A percentile compares a stretch with the other conserved stretches of the same genome.
phyloP scores from a whole-genome alignment of 768 basidiomycete species.

The Pisolithus tinctorius region DNA sequence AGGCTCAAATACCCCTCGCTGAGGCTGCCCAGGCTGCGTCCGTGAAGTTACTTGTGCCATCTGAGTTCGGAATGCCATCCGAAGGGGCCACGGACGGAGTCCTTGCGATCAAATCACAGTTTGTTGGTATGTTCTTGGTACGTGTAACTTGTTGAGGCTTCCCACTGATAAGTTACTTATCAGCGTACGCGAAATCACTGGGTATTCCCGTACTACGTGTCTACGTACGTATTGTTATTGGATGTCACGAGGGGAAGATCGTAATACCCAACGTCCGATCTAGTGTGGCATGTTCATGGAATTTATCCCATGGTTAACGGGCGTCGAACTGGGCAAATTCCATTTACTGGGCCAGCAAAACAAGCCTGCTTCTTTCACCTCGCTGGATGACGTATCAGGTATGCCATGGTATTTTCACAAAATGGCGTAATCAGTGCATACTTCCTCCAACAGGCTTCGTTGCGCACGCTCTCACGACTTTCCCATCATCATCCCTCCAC shows the following conservation, averaged over 20 bases:
- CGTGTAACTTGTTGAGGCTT: background rate
- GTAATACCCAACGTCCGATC: background rate
- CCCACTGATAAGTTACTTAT: background rate
- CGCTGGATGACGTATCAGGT: slow-evolving; percentile 30
- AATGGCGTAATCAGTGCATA: background rate
- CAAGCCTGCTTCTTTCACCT: slow-evolving; percentile 23
- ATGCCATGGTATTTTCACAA: slow-evolving; percentile 7
- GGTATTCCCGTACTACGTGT: slow-evolving; percentile 26
- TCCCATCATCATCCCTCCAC: slow-evolving; percentile 19
- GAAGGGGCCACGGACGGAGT: slow-evolving; percentile 24
- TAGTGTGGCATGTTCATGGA: slow-evolving; percentile 31
- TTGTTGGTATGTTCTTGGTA: slow-evolving; percentile 19
- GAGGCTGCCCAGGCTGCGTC: slow-evolving; percentile 31
- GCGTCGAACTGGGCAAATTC: slow-evolving; percentile 23
- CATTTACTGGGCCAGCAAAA: slow-evolving; percentile 28
- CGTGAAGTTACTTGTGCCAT: slow-evolving; percentile 34
- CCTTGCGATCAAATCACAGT: slow-evolving; percentile 18
- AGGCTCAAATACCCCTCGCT: slow-evolving; percentile 22
- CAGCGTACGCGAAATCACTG: slow-evolving; percentile 25
- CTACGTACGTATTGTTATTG: slow-evolving; percentile 20
- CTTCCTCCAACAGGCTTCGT: slow-evolving; percentile 24
- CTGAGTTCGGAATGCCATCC: slow-evolving; percentile 31
- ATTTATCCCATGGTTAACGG: slow-evolving; percentile 24
- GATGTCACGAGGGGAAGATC: background rate
- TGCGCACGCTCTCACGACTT: slow-evolving; percentile 27